Percentiles rank a stretch among this genome's conserved stretches.
Evolutionary conservation across 1,139 yeast genomes (phyloP).

Genomic region (Sugiyamaella grinbergsii): DNA sequence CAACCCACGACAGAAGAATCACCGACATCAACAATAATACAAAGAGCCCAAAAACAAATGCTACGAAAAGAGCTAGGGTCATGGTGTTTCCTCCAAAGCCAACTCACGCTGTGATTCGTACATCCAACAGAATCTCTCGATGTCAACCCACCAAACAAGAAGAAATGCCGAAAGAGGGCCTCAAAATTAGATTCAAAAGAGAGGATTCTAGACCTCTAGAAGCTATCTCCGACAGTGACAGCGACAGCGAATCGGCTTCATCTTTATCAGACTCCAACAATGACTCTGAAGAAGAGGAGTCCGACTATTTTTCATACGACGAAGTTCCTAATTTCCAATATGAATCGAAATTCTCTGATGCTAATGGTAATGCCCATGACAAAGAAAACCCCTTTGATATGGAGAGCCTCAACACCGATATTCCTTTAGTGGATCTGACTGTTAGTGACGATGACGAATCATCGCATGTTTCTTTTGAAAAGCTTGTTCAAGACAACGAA

Average conservation of each 20-base stretch:
- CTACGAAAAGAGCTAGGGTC: slow-evolving; percentile 6
- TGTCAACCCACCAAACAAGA: slow-evolving; percentile 5
- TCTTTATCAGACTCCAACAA: slow-evolving; percentile 16
- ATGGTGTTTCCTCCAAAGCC: slow-evolving; percentile 15
- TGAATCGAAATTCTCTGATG: slow-evolving; percentile 27
- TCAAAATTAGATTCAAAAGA: slow-evolving; percentile 11
- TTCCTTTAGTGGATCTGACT: slow-evolving; percentile 20
- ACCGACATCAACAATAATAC: neutral
- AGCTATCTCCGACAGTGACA: neutral
- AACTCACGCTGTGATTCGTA: neutral
- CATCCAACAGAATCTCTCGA: slow-evolving; percentile 10
- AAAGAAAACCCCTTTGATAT: slow-evolving; percentile 22
- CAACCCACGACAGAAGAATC: neutral
- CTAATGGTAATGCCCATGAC: slow-evolving; percentile 8
- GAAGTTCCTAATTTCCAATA: slow-evolving; percentile 32
- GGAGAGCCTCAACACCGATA: slow-evolving; percentile 21
- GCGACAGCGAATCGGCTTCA: slow-evolving; percentile 7
- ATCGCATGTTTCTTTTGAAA: slow-evolving; percentile 10
- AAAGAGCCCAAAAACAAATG: neutral
- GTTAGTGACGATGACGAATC: slow-evolving; percentile 4
- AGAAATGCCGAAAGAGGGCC: neutral
- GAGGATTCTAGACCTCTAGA: slow-evolving; percentile 7
- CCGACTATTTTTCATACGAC: slow-evolving; percentile 26
- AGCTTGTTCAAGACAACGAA: slow-evolving; percentile 1
- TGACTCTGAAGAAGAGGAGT: slow-evolving; percentile 12